Base-by-base conservation (phyloP, 2,329 filamentous ascomycete genomes). In the Penicillium brevicompactum region DNA sequence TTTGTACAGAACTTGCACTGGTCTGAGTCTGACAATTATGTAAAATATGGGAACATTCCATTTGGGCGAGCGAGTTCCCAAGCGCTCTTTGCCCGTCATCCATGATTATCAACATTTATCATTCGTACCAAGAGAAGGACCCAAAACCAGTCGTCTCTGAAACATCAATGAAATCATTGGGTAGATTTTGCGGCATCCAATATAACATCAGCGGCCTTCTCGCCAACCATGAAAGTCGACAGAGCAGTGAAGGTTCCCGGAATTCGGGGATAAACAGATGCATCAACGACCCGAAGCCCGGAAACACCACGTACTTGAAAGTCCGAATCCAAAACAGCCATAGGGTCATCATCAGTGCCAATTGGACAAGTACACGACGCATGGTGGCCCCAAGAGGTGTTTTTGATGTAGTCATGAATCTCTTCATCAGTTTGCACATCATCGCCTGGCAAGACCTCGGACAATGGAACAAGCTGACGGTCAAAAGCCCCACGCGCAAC, bases 171-270 rank as follows among this genome's bases (percentile, higher is more conserved):
- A 27, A 11, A 45, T 53, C n/a, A 44, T 16, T 43, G 11, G 5
- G 13, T 49, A 14, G 51, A 22, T 14, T 44, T 49, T 1, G 45
- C 47, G 11, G 42, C 58, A 11, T 48, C 53, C 5, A 78, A 50
- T 49, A 87, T 86, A 5, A 78, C 79, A 68, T 86, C 83, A 2
- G 82, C 81, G 1, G 85, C 85, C 75, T 87, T 87, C 74, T 87
- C 84, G 1, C 77, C 78, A 5, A 83, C 74, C 69, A 87, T 83
- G 60, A 83, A 84, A 0, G 79, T 79, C 0, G 82, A 77, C 1
- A 81, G 66, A 4, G 78, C 75, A 24, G 80, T 76, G 61, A 82
- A 84, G 50, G 75, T 80, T 58, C 84, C 84, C 1, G 82, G 82
- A 51, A 82, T 83, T 51, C 75, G 75, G 1, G 83, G 82, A 55